Conservation (phyloP, 2,329 filamentous ascomycete genomes). For the Pseudogymnoascus sp. region DNA sequence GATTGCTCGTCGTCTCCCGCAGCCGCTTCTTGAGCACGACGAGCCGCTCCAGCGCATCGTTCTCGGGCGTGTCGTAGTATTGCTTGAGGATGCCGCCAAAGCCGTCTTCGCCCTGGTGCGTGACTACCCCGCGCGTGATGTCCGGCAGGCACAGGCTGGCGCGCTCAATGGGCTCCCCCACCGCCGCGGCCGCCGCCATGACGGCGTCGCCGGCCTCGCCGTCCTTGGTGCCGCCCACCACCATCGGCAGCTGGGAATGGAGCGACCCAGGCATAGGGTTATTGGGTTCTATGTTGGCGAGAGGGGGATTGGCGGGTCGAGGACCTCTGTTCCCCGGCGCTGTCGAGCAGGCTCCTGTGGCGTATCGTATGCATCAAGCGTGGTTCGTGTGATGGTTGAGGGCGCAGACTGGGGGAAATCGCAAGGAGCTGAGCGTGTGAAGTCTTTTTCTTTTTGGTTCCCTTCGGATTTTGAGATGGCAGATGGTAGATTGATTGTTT, state of each 20-base stretch:
- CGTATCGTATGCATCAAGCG: conserved; percentile 1
- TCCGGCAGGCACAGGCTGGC: conserved; percentile 24
- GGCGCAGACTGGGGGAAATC: not conserved
- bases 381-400: not conserved
- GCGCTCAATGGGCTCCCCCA: conserved; percentile 19
- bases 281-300: not conserved
- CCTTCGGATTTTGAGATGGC: too few relatives aligned
- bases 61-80: conserved; percentile 42
- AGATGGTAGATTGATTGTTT: too few relatives aligned
- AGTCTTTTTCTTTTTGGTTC: too few relatives aligned
- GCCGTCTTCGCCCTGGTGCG: conserved; percentile 23
- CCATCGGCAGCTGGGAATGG: not conserved
- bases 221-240: conserved; percentile 9
- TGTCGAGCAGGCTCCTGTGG: not conserved
- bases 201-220: conserved; percentile 11
- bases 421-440: not conserved
- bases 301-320: not conserved
- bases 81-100: conserved; percentile 22
- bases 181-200: conserved; percentile 9
- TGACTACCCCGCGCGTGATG: conserved; percentile 18
- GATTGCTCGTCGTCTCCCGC: conserved; percentile 38
- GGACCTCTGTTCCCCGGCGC: not conserved
- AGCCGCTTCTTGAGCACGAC: conserved; percentile 50
- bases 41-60: conserved; percentile 50
- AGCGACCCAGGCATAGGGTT: not conserved